A percentile compares a stretch with the other conserved stretches of the same genome.
phyloP scores from a whole-genome alignment of 2,329 filamentous ascomycete species.

The Meredithiella fracta region DNA sequence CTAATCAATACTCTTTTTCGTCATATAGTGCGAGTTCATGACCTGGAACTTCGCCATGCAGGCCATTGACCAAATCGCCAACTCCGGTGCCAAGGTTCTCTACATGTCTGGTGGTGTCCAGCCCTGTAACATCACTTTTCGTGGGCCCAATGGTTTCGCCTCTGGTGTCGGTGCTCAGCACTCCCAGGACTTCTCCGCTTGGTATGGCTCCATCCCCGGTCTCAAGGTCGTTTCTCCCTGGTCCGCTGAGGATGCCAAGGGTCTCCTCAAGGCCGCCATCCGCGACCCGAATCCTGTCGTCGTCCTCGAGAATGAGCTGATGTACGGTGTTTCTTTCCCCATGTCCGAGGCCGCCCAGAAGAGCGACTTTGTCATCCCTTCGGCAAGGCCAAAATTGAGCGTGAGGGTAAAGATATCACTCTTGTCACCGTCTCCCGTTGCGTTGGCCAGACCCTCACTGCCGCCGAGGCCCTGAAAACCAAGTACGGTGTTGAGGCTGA shows the following conservation, averaged over 20 bases:
- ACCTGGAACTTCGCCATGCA: slow-evolving; percentile 99
- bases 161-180: slow-evolving; percentile 92
- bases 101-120: slow-evolving; percentile 99
- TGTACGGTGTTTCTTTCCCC: slow-evolving; percentile 90
- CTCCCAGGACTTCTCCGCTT: slow-evolving; percentile 96
- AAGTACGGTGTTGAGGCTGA: slow-evolving; percentile 93
- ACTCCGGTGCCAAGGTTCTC: slow-evolving; percentile 96
- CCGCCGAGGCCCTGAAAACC: slow-evolving; percentile 82
- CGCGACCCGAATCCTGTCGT: slow-evolving; percentile 95
- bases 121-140: slow-evolving; percentile 99
- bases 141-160: slow-evolving; percentile 95
- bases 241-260: slow-evolving; percentile 96
- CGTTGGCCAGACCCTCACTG: slow-evolving; percentile 77
- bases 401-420: slow-evolving; percentile 85
- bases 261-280: slow-evolving; percentile 92
- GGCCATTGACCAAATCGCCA: slow-evolving; percentile 98
- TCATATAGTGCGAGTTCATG: slow-evolving; percentile 86
- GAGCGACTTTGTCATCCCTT: slow-evolving; percentile 95
- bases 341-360: slow-evolving; percentile 95
- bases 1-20: slow-evolving; percentile 10
- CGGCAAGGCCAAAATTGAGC: slow-evolving; percentile 98
- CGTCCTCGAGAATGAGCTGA: slow-evolving; percentile 71
- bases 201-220: slow-evolving; percentile 96
- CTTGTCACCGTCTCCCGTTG: slow-evolving; percentile 89
- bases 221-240: slow-evolving; percentile 94